These are phyloP conservation scores for Botrytis elliptica DNA, from an alignment of 2,329 filamentous ascomycete genomes.

Conservation along the genomic window DNA sequence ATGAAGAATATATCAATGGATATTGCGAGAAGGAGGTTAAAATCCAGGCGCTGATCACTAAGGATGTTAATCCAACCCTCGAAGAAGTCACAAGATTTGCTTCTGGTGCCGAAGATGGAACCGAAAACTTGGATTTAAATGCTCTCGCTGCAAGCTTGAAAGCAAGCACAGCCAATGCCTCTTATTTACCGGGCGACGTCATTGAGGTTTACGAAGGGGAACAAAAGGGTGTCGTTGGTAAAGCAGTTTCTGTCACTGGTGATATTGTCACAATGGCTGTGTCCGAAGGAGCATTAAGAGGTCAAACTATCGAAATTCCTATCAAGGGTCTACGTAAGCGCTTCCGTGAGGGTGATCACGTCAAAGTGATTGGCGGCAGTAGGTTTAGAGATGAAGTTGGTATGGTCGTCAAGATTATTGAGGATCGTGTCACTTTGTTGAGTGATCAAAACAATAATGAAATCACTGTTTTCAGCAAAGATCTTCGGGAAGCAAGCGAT, in stretches of 20 bases:
- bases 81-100: constrained; percentile 97
- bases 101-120: constrained; percentile 83
- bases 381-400: constrained; percentile 93
- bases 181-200: constrained; percentile 90
- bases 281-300: constrained; percentile 75
- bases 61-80: constrained; percentile 87
- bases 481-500: constrained; percentile 89
- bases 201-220: constrained; percentile 96
- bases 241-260: constrained; percentile 78
- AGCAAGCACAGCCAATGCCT: constrained; percentile 74
- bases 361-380: constrained; percentile 97
- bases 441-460: constrained; percentile 92
- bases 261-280: constrained; percentile 91
- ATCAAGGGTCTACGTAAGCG: constrained; percentile 89
- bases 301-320: constrained; percentile 87
- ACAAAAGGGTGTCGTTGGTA: constrained; percentile 86
- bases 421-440: constrained; percentile 88
- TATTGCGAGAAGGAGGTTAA: constrained; percentile 94
- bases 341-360: constrained; percentile 91
- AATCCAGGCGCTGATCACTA: constrained; percentile 79
- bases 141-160: constrained; percentile 88
- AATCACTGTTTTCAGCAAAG: constrained; percentile 97
- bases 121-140: constrained; percentile 88
- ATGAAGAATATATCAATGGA: constrained; percentile 87
- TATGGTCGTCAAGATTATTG: constrained; percentile 91